These are phyloP conservation scores for Trichaptum fuscoviolaceum DNA, from an alignment of 768 basidiomycete genomes.

Conservation along the genomic window DNA sequence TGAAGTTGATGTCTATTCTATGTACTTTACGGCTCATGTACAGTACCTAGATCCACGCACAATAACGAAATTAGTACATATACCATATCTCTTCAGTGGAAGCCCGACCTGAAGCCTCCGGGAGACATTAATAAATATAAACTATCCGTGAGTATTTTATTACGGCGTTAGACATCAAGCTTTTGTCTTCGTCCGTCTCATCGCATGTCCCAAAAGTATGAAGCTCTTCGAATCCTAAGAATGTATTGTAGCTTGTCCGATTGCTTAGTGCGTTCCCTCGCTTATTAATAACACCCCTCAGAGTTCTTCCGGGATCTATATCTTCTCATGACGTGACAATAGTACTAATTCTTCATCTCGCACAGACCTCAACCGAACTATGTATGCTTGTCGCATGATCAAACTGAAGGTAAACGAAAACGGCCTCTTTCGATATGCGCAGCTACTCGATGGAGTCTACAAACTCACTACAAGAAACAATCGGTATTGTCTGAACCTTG, in stretches of 20 bases:
- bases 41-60: not conserved
- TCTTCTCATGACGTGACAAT: too few relatives aligned
- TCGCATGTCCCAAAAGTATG: not conserved
- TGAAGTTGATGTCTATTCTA: not conserved
- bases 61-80: not conserved
- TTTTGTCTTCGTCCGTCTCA: not conserved
- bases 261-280: not conserved
- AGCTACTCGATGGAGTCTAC: not conserved
- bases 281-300: too few relatives aligned
- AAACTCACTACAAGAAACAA: not conserved
- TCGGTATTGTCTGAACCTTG: not conserved
- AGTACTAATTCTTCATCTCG: too few relatives aligned
- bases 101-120: too few relatives aligned
- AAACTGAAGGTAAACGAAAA: too few relatives aligned
- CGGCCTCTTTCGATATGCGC: too few relatives aligned
- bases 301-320: too few relatives aligned
- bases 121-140: not conserved
- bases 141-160: not conserved
- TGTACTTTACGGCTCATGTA: constrained; percentile 1
- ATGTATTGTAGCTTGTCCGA: not conserved
- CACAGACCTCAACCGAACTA: too few relatives aligned
- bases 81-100: not conserved
- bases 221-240: not conserved
- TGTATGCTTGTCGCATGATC: too few relatives aligned
- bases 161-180: not conserved